Percentiles rank a stretch among this genome's conserved stretches.
Conservation (phyloP, 441 rosid genomes). For the Daphne laureola region DNA sequence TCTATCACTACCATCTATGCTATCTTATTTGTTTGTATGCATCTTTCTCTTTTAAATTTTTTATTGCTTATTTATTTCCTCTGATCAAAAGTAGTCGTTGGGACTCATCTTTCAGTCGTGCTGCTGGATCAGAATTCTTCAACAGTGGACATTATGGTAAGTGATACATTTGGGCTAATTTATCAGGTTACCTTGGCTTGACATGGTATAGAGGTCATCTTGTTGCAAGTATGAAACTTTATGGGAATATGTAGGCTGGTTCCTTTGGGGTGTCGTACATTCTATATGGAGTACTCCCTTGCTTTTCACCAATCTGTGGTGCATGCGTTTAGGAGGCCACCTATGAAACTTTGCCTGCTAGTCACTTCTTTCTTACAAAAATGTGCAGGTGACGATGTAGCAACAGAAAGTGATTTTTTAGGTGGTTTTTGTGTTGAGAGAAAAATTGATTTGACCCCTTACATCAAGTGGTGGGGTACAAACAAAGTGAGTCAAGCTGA, state of each 20-base stretch:
- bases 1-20: constrained; percentile 16
- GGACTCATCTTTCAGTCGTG: constrained; percentile 73
- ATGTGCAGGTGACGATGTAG: constrained; percentile 66
- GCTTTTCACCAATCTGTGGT: no score
- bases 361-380: constrained; percentile 2
- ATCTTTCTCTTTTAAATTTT: constrained; percentile 10
- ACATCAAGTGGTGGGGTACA: constrained; percentile 89
- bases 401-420: constrained; percentile 57
- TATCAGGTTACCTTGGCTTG: no score
- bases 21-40: constrained; percentile 5
- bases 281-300: no score
- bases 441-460: constrained; percentile 75
- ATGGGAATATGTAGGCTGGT: no score
- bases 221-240: no score
- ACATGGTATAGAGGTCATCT: no score
- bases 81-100: constrained; percentile 42
- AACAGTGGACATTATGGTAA: constrained; percentile 58
- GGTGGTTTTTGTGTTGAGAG: constrained; percentile 72
- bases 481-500: constrained; percentile 67
- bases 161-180: constrained; percentile 9
- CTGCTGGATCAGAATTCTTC: constrained; percentile 77
- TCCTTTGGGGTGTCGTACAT: no score
- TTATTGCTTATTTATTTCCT: no score
- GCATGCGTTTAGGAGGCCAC: no score
- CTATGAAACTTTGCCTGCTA: no score